phyloP scores from a whole-genome alignment of 495 filamentous ascomycete species.

The Pseudomonodictys pantanalensis region DNA sequence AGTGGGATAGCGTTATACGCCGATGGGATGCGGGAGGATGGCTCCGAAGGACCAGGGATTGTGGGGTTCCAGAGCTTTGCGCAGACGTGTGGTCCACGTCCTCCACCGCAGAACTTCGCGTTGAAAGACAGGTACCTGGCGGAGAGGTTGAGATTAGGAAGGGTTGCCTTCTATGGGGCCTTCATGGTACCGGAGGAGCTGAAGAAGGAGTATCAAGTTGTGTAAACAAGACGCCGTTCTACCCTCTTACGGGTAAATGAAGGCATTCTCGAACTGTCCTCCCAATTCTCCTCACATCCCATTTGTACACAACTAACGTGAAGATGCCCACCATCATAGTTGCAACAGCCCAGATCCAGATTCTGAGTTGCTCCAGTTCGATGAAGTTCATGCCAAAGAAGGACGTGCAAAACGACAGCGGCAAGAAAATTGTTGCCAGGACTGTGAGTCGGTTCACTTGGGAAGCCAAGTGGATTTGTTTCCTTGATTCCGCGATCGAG shows the following conservation, averaged over 20 bases:
- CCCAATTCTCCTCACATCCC: too few species aligned
- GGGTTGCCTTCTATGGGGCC: constrained; percentile 18
- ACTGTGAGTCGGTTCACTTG: too few species aligned
- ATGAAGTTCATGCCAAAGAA: constrained; percentile 21
- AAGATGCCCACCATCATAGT: too few species aligned
- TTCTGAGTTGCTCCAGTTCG: too few species aligned
- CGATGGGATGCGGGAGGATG: constrained; percentile 13
- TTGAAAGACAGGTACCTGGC: constrained; percentile 8
- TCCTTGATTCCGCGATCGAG: too few species aligned
- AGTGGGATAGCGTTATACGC: constrained; percentile 18
- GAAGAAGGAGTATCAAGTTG: constrained; percentile 1
- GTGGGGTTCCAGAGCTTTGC: constrained; percentile 20
- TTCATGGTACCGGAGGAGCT: constrained; percentile 16
- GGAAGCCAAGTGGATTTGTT: too few species aligned
- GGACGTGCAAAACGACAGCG: not conserved
- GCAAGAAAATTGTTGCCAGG: constrained; percentile 18
- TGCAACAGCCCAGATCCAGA: too few species aligned
- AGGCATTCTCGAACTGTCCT: too few species aligned
- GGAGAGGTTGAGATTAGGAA: constrained; percentile 11
- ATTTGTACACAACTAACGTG: too few species aligned
- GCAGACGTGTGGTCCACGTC: constrained; percentile 12
- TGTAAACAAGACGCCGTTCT: too few species aligned
- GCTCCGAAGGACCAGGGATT: constrained; percentile 4
- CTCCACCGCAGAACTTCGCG: constrained; percentile 15
- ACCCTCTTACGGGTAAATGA: too few species aligned